Conservation (phyloP, 2,329 filamentous ascomycete species). For the Penicillium sp. region DNA sequence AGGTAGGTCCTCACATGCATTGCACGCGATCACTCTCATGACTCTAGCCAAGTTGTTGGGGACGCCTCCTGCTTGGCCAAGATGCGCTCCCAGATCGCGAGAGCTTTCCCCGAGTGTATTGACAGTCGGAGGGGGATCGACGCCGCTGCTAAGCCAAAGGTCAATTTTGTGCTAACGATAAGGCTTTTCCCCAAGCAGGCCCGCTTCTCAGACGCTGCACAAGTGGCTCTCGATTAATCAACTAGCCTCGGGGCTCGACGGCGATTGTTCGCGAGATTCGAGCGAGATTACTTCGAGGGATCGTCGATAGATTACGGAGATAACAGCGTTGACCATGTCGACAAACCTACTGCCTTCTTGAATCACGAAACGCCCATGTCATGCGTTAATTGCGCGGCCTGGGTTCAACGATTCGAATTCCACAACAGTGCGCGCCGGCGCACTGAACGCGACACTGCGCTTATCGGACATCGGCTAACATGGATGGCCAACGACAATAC, state of each 20-base stretch:
- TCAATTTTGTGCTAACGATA: slow-evolving; percentile 7
- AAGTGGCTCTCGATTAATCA: too few species aligned
- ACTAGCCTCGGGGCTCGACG: too few species aligned
- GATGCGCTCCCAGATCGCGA: too few species aligned
- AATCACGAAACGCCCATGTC: neutral
- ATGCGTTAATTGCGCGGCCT: slow-evolving; percentile 4
- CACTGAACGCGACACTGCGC: neutral
- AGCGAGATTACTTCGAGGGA: too few species aligned
- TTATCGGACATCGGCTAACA: slow-evolving; percentile 16
- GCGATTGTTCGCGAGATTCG: too few species aligned
- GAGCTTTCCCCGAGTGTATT: neutral
- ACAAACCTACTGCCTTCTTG: neutral
- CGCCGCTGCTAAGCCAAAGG: slow-evolving; percentile 2
- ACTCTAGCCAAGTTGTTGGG: too few species aligned
- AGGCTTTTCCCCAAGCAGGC: neutral
- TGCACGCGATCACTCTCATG: slow-evolving; percentile 6
- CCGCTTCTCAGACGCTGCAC: too few species aligned
- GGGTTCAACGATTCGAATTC: neutral
- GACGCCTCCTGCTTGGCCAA: too few species aligned
- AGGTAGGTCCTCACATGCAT: neutral
- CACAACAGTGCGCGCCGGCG: neutral
- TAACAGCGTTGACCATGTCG: neutral
- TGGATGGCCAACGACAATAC: slow-evolving; percentile 47
- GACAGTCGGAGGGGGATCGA: slow-evolving; percentile 14
- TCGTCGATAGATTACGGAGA: too few species aligned